Conservation (phyloP, 2,329 filamentous ascomycete species). For the Cladosporium phlei region DNA sequence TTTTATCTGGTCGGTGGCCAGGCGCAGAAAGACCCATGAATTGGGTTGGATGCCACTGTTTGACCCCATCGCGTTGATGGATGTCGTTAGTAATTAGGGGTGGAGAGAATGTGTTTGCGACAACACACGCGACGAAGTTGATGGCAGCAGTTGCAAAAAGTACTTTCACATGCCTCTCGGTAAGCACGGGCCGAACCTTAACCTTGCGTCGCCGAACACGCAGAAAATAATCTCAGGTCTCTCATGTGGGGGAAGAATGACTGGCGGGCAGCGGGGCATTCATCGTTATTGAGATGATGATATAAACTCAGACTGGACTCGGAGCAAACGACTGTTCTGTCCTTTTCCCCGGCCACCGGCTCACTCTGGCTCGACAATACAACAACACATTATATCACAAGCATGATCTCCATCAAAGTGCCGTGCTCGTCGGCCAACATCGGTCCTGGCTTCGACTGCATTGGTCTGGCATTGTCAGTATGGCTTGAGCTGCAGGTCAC, state of each 20-base stretch:
- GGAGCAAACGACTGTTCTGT: constrained; percentile 12
- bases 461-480: constrained; percentile 87
- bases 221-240: constrained; percentile 2
- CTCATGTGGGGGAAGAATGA: constrained; percentile 11
- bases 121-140: neutral
- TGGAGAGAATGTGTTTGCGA: neutral
- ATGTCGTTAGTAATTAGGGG: too few relatives aligned
- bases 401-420: constrained; percentile 41
- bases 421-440: constrained; percentile 98
- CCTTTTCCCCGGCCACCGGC: neutral
- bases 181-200: constrained; percentile 3
- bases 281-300: neutral
- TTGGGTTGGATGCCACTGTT: constrained; percentile 11
- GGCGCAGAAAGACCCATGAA: constrained; percentile 46
- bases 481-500: constrained; percentile 87
- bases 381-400: constrained; percentile 1
- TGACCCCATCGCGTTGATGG: constrained; percentile 5
- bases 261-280: constrained; percentile 5
- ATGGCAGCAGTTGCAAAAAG: neutral
- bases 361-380: neutral
- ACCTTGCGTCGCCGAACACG: neutral
- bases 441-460: constrained; percentile 95
- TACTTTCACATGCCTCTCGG: constrained; percentile 1
- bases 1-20: constrained; percentile 55
- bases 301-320: constrained; percentile 3